Conservation (phyloP, 805 yeast species). For the Saturnispora sanitii region DNA sequence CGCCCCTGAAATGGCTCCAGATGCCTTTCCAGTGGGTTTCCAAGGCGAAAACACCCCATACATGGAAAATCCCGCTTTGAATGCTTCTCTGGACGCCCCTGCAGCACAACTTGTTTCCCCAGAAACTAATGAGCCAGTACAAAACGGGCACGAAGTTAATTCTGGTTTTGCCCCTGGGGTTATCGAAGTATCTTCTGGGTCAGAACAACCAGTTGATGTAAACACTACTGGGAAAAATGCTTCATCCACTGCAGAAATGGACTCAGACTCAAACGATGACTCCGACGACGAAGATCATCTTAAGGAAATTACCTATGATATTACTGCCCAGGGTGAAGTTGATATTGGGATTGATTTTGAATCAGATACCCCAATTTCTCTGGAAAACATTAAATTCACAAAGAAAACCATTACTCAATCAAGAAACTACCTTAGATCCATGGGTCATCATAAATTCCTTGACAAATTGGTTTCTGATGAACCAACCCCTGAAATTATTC, state of each 20-base stretch:
- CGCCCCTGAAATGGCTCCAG: neutral
- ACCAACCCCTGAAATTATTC: conserved; percentile 48
- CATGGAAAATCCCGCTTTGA: too few species aligned
- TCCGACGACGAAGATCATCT: conserved; percentile 11
- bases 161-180: too few species aligned
- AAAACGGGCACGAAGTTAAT: too few species aligned
- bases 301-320: conserved; percentile 11
- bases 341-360: conserved; percentile 4
- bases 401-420: conserved; percentile 37
- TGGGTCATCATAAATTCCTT: conserved; percentile 54
- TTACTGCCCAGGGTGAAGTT: conserved; percentile 3
- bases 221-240: too few species aligned
- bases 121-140: too few species aligned
- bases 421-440: conserved; percentile 42
- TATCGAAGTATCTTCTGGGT: too few species aligned
- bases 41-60: too few species aligned
- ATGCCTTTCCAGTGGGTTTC: neutral
- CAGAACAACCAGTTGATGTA: too few species aligned
- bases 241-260: too few species aligned
- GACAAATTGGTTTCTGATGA: conserved; percentile 44
- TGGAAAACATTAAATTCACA: conserved; percentile 23
- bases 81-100: too few species aligned
- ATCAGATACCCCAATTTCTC: conserved; percentile 12
- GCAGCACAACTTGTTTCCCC: too few species aligned
- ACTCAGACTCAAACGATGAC: conserved; percentile 3